A percentile compares a stretch with the other conserved stretches of the same genome.
Conservation (phyloP, 2,329 filamentous ascomycete genomes). For the Dactylonectria estremocensis region DNA sequence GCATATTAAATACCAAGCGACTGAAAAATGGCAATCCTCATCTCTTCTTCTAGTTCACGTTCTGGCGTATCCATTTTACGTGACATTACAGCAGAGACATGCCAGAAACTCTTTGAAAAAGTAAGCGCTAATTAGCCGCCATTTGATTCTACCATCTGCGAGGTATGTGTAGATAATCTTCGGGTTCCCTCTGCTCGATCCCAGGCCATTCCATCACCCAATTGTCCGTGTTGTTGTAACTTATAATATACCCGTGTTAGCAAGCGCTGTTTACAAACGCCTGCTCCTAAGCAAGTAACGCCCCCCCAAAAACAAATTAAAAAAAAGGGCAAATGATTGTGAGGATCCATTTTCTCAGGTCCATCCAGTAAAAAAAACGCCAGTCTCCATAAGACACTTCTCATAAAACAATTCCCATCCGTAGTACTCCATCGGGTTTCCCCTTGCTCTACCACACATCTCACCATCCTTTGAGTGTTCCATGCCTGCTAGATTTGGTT, state of each 20-base stretch:
- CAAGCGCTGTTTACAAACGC: constrained; percentile 25
- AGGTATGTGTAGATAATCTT: constrained; percentile 19
- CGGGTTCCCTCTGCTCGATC: constrained; percentile 32
- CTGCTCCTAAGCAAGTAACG: constrained; percentile 17
- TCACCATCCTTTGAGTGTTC: constrained; percentile 11
- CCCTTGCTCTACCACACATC: constrained; percentile 5
- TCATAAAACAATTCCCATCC: constrained; percentile 15
- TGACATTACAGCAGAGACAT: not conserved
- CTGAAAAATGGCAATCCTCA: constrained; percentile 25
- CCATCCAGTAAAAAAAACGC: constrained; percentile 14
- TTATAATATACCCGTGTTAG: constrained; percentile 25
- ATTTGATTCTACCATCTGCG: constrained; percentile 12
- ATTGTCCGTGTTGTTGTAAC: constrained; percentile 11
- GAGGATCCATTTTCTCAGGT: constrained; percentile 27
- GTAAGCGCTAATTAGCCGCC: not conserved
- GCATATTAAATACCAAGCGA: constrained; percentile 48
- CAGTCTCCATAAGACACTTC: constrained; percentile 11
- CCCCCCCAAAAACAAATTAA: constrained; percentile 20
- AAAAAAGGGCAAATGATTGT: constrained; percentile 18
- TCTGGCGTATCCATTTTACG: not conserved
- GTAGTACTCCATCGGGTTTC: constrained; percentile 14
- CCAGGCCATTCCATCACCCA: constrained; percentile 12
- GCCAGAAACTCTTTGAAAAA: not conserved
- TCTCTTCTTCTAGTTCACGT: not conserved
- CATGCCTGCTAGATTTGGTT: not conserved